These are phyloP conservation scores for Ophiobolus disseminans DNA, from an alignment of 2,329 filamentous ascomycete species.

Conservation along the genomic window DNA sequence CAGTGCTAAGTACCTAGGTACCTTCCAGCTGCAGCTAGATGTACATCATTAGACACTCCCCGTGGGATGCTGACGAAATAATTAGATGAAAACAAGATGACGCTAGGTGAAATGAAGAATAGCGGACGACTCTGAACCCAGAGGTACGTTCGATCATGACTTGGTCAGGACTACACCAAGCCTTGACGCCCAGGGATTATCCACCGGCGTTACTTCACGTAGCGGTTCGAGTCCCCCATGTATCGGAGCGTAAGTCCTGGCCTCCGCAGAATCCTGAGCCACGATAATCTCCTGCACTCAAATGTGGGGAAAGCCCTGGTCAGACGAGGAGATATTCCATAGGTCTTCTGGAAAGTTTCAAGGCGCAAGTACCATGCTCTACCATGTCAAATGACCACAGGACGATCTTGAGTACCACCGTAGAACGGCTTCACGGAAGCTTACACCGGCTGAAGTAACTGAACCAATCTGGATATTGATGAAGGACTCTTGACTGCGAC, in stretches of 20 bases:
- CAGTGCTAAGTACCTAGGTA: neutral
- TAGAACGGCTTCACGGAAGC: slow-evolving; percentile 21
- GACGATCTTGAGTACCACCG: slow-evolving; percentile 4
- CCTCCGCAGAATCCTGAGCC: slow-evolving; percentile 13
- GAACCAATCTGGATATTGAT: slow-evolving; percentile 24
- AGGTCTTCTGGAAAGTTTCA: slow-evolving; percentile 19
- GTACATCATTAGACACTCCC: slow-evolving; percentile 6
- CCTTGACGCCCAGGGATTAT: slow-evolving; percentile 8
- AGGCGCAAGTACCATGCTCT: slow-evolving; percentile 20
- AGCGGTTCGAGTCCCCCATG: slow-evolving; percentile 8
- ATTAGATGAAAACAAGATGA: slow-evolving; percentile 13
- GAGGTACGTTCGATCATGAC: slow-evolving; percentile 11
- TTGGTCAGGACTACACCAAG: slow-evolving; percentile 17
- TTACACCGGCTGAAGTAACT: slow-evolving; percentile 21
- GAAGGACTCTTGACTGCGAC: slow-evolving; percentile 15
- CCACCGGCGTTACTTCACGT: slow-evolving; percentile 11
- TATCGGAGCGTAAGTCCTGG: slow-evolving; percentile 18
- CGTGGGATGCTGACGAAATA: neutral
- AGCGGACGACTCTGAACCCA: slow-evolving; percentile 8
- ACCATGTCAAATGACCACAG: slow-evolving; percentile 16
- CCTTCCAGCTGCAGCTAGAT: slow-evolving; percentile 8
- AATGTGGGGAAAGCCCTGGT: slow-evolving; percentile 16
- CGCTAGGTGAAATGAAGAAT: slow-evolving; percentile 9
- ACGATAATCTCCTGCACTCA: slow-evolving; percentile 17
- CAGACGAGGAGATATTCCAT: slow-evolving; percentile 8